A percentile compares a stretch with the other conserved stretches of the same genome.
phyloP scores from a whole-genome alignment of 352 stramenopile genomes.

The Bremia lactucae region DNA sequence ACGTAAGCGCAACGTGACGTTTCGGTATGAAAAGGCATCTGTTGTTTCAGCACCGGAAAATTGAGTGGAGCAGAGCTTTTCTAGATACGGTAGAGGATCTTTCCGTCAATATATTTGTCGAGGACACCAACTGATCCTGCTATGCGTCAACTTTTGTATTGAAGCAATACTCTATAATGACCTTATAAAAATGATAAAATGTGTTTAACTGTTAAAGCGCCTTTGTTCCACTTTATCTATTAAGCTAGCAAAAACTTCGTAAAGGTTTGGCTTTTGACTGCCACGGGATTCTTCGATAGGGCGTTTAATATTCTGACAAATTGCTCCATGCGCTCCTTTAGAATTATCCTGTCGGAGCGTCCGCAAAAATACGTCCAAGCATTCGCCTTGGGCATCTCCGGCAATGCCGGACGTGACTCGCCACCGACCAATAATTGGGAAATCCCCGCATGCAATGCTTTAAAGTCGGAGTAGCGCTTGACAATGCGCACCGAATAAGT shows the following conservation, averaged over 20 bases:
- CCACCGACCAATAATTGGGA: slow-evolving; percentile 42
- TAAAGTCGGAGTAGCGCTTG: slow-evolving; percentile 73
- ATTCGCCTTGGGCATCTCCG: slow-evolving; percentile 34
- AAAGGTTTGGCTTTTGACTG: slow-evolving; percentile 28
- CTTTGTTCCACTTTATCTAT: no score
- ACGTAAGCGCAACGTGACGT: no score
- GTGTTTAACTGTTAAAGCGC: no score
- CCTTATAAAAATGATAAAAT: no score
- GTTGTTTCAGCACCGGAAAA: no score
- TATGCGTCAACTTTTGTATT: no score
- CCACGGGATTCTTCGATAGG: slow-evolving; percentile 40
- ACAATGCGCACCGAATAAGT: slow-evolving; percentile 26
- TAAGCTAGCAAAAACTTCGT: slow-evolving; percentile 28
- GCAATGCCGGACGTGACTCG: slow-evolving; percentile 43
- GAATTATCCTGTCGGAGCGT: slow-evolving; percentile 29
- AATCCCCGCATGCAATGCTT: slow-evolving; percentile 38
- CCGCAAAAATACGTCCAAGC: slow-evolving; percentile 26
- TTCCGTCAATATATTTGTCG: no score
- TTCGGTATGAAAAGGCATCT: no score
- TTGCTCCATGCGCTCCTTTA: slow-evolving; percentile 40
- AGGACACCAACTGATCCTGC: no score
- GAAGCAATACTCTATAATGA: no score
- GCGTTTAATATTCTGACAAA: slow-evolving; percentile 58
- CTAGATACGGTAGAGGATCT: no score
- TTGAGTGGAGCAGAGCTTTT: no score